A percentile compares a stretch with the other conserved stretches of the same genome.
Evolutionary conservation across 371 early-diverging fungal genomes (phyloP).

Genomic region (Haplosporangium sp.): DNA sequence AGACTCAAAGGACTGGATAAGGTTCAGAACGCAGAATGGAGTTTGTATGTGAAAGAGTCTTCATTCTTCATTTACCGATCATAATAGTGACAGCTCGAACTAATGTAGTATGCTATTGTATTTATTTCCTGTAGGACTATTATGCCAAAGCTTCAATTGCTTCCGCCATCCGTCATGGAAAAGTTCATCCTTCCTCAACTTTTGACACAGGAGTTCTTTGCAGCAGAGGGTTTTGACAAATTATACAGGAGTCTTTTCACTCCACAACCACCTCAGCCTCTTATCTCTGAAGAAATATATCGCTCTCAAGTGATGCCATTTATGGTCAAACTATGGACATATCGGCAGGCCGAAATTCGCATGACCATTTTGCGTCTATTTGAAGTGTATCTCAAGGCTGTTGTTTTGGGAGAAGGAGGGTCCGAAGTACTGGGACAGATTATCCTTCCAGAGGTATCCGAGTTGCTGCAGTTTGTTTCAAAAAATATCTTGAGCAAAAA

Average conservation of each 20-base stretch:
- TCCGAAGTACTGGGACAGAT: slow-evolving; percentile 50
- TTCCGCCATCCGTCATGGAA: slow-evolving; percentile 40
- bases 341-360: slow-evolving; percentile 54
- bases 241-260: slow-evolving; percentile 49
- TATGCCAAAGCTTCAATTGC: slow-evolving; percentile 33
- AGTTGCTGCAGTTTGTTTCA: not conserved
- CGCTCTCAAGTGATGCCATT: slow-evolving; percentile 43
- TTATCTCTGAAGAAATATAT: slow-evolving; percentile 41
- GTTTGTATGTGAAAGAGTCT: slow-evolving; percentile 16
- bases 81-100: not conserved
- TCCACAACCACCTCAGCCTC: slow-evolving; percentile 45
- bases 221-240: slow-evolving; percentile 54
- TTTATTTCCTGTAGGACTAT: slow-evolving; percentile 24
- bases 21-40: slow-evolving; percentile 44
- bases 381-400: slow-evolving; percentile 53
- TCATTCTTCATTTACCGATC: no score
- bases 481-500: no score
- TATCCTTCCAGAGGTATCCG: slow-evolving; percentile 46
- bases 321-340: slow-evolving; percentile 54
- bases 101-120: not conserved
- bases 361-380: slow-evolving; percentile 51
- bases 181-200: slow-evolving; percentile 48
- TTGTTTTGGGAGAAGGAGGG: slow-evolving; percentile 52
- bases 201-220: slow-evolving; percentile 55
- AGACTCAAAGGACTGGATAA: slow-evolving; percentile 53